Base-by-base conservation (phyloP, 2,329 filamentous ascomycete genomes). In the Colletotrichum sp. region DNA sequence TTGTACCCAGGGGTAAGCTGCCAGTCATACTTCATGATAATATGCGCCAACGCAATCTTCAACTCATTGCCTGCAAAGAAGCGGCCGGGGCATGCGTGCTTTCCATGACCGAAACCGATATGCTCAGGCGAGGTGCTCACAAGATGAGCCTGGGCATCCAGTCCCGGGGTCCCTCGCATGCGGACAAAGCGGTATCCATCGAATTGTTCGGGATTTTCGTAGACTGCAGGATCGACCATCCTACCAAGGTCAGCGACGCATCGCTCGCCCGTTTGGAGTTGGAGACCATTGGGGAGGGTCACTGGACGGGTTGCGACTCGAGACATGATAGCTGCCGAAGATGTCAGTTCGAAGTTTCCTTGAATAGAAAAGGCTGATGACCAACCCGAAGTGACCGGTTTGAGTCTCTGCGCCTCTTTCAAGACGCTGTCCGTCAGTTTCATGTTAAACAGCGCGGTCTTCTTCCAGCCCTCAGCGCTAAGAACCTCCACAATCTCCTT, bases 61-160 rank as follows among this genome's bases (percentile, higher is more conserved):
- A 88, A 84, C 81, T 88, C 85, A 75, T 86, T 84, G 18, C 81
- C 80, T 16, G 86, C 87, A 75, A 88, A 88, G 83, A 88, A 88
- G 1, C 86, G 82, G 1, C 87, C 87, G 0, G 85, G 85, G 71
- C 85, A 86, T 3, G 85, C 84, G 74, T 86, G 83, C 28, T 81
- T 80, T 5, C 84, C 85, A 2, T 84, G 82, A 0, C 85, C 85
- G 74, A 86, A 86, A 26, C 82, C 83, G 38, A 85, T 79, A 64
- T 81, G 83, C 8, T 80, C 78, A 58, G 85, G 80, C 16, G 81
- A 80, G 38, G 84, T 84, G 78, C 82, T 85, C 36, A 85, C 85
- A 71, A 88, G 86, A 78, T 88, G 87, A 2, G 72, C 63, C 6
- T 75, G 72, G 24, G 26, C 34, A 12, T 72, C 64, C 8, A 68